phyloP scores from a whole-genome alignment of 129 eudicot genomes.

The Lonicera japonica region DNA sequence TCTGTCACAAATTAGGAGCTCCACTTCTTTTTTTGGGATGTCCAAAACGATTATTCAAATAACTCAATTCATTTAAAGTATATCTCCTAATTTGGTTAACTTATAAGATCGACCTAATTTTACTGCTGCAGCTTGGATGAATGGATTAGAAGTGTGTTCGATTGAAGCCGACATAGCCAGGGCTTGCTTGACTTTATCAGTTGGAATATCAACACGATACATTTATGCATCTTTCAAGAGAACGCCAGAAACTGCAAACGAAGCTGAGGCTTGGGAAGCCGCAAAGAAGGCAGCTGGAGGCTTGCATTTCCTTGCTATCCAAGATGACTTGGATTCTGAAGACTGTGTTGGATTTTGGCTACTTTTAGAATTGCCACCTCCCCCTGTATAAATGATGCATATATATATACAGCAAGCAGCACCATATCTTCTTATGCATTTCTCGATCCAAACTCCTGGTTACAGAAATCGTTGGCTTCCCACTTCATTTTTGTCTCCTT shows the following conservation, averaged over 20 bases:
- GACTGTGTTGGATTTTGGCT: constrained; percentile 96
- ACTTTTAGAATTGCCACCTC: constrained; percentile 81
- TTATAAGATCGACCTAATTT: neutral
- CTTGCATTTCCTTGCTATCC: constrained; percentile 88
- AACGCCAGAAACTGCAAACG: constrained; percentile 53
- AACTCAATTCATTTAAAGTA: neutral
- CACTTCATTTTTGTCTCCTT: too few species aligned
- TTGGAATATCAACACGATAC: constrained; percentile 77
- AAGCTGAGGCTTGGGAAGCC: constrained; percentile 99
- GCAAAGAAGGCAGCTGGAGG: constrained; percentile 87
- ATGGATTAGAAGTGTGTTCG: constrained; percentile 86
- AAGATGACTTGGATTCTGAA: constrained; percentile 75
- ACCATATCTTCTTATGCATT: too few species aligned
- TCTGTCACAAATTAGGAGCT: too few species aligned
- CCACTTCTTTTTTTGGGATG: too few species aligned
- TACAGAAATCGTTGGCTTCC: too few species aligned
- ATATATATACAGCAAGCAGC: neutral
- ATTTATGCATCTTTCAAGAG: constrained; percentile 77
- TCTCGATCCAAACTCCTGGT: too few species aligned
- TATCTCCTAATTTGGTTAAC: neutral
- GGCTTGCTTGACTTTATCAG: constrained; percentile 59
- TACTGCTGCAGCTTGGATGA: constrained; percentile 93
- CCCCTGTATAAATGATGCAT: constrained; percentile 48
- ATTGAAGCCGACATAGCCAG: constrained; percentile 70
- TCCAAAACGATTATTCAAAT: too few species aligned